Percentiles rank a stretch among this genome's conserved stretches.
Evolutionary conservation across 2,329 filamentous ascomycete genomes (phyloP).

Genomic region (Neofusicoccum ribis): DNA sequence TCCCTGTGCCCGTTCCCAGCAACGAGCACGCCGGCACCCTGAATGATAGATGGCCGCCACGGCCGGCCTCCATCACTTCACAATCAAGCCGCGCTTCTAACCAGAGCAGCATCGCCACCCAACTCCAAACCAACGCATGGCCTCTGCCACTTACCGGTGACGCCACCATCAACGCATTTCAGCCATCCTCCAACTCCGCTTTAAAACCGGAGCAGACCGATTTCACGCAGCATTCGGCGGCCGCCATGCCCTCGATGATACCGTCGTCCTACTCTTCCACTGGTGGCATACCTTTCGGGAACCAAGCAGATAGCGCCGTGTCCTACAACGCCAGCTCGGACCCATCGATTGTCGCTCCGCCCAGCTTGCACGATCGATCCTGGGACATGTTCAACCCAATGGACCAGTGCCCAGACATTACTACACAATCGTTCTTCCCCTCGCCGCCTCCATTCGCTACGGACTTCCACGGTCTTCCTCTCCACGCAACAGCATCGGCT

Average conservation of each 20-base stretch:
- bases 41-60: background rate
- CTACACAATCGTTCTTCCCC: background rate
- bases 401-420: background rate
- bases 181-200: background rate
- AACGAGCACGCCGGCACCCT: background rate
- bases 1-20: background rate
- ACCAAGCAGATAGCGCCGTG: background rate
- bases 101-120: background rate
- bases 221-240: background rate
- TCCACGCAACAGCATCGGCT: background rate
- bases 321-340: background rate
- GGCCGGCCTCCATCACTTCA: background rate
- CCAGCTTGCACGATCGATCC: background rate
- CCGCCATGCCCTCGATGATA: background rate
- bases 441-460: background rate
- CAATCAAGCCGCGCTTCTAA: background rate
- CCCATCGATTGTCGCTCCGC: background rate
- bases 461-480: background rate
- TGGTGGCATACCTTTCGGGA: background rate
- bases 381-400: constrained; percentile 2
- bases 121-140: background rate
- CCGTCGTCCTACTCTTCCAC: background rate
- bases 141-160: background rate
- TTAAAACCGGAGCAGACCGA: background rate
- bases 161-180: background rate